Percentiles rank a stretch among this genome's conserved stretches.
Conservation (phyloP, 345 rosid species). For the Corymbia maculata region DNA sequence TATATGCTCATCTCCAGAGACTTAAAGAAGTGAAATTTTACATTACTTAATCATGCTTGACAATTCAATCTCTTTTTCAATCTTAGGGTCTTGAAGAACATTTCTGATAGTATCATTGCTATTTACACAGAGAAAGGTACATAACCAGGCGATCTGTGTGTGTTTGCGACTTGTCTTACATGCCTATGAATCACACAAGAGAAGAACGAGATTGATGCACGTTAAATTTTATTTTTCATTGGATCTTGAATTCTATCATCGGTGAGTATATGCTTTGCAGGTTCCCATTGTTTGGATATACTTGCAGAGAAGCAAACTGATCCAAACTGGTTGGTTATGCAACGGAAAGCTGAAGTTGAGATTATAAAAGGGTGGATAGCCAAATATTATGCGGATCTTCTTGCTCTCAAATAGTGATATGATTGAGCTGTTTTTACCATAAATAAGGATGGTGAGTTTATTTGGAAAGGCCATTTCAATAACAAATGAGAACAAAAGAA, state of each 20-base stretch:
- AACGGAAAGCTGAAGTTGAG: slow-evolving; percentile 11
- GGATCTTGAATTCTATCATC: neutral
- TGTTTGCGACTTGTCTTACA: neutral
- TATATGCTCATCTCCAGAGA: neutral
- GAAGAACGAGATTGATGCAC: neutral
- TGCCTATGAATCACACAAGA: neutral
- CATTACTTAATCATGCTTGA: neutral
- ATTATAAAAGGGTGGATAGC: slow-evolving; percentile 12
- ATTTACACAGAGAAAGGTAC: slow-evolving; percentile 21
- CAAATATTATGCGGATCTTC: slow-evolving; percentile 9
- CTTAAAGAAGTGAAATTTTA: neutral
- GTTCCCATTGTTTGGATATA: slow-evolving; percentile 30
- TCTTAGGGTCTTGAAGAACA: neutral
- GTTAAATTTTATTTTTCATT: neutral
- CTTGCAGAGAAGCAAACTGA: neutral
- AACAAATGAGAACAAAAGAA: neutral
- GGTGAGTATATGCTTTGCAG: neutral
- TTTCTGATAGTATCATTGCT: slow-evolving; percentile 25
- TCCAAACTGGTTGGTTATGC: slow-evolving; percentile 22
- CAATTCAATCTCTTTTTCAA: neutral
- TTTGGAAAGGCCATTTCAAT: neutral
- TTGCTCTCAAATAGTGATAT: neutral
- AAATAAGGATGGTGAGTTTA: neutral
- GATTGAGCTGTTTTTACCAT: neutral
- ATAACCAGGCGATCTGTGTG: neutral